Evolutionary conservation across 2,329 filamentous ascomycete genomes (phyloP).

Genomic region (Sporothrix humicola): DNA sequence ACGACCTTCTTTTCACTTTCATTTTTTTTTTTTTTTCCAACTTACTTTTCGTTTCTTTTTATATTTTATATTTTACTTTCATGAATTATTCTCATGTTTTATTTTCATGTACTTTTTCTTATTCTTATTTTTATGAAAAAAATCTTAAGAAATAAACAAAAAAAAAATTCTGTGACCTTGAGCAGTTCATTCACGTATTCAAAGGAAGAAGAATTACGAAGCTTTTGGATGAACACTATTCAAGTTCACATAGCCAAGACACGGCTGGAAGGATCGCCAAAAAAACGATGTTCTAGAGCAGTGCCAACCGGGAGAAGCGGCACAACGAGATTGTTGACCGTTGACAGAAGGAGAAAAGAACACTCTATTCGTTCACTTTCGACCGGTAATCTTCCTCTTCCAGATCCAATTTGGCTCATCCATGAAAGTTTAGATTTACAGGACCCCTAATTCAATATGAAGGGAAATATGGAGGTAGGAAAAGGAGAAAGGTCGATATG

Average conservation of each 20-base stretch:
- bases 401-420: background rate
- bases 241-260: background rate
- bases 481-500: background rate
- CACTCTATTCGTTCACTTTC: background rate
- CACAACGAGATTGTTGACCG: background rate
- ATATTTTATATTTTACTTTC: background rate
- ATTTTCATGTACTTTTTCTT: background rate
- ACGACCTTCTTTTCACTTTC: background rate
- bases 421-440: background rate
- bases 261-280: background rate
- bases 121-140: background rate
- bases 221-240: too few relatives aligned
- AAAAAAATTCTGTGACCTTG: background rate
- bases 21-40: background rate
- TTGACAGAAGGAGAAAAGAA: too few relatives aligned
- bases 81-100: background rate
- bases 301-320: background rate
- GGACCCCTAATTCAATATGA: background rate
- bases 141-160: background rate
- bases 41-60: background rate
- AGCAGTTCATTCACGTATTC: too few relatives aligned
- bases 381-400: background rate
- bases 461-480: background rate
- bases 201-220: too few relatives aligned
- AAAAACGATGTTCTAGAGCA: background rate